Percentiles rank a stretch among this genome's conserved stretches.
Conservation (phyloP, 2,329 filamentous ascomycete species). For the Didymella pomorum region DNA sequence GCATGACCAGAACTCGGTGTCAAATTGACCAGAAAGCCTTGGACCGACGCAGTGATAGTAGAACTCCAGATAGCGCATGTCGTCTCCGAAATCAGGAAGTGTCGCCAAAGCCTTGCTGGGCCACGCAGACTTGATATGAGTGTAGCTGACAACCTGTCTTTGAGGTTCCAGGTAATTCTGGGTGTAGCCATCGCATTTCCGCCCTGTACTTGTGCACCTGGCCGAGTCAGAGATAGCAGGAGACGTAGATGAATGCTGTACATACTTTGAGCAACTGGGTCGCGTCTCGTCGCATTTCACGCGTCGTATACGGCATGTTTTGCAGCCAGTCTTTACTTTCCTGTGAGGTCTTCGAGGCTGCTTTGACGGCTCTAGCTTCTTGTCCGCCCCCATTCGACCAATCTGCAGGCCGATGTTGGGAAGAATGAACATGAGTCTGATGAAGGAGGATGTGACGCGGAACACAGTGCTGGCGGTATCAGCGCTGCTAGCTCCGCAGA, state of each 20-base stretch:
- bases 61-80: constrained; percentile 44
- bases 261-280: constrained; percentile 33
- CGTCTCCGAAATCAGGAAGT: constrained; percentile 15
- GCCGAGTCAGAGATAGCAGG: constrained; percentile 8
- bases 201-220: constrained; percentile 36
- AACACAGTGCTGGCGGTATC: background rate
- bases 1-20: constrained; percentile 51
- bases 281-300: constrained; percentile 38
- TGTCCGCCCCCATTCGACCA: background rate
- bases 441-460: no score
- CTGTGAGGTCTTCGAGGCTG: background rate
- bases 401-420: background rate
- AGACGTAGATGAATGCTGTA: background rate
- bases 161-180: background rate
- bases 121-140: background rate
- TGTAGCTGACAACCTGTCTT: background rate
- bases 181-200: constrained; percentile 35
- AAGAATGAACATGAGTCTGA: background rate
- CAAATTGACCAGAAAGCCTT: constrained; percentile 46
- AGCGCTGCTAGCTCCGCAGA: background rate
- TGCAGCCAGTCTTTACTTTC: constrained; percentile 34
- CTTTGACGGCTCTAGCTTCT: no score
- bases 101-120: constrained; percentile 10
- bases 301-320: constrained; percentile 35
- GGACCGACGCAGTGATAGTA: constrained; percentile 51